Conservation (phyloP, 257 asterid species). For the Ehretia macrophylla region DNA sequence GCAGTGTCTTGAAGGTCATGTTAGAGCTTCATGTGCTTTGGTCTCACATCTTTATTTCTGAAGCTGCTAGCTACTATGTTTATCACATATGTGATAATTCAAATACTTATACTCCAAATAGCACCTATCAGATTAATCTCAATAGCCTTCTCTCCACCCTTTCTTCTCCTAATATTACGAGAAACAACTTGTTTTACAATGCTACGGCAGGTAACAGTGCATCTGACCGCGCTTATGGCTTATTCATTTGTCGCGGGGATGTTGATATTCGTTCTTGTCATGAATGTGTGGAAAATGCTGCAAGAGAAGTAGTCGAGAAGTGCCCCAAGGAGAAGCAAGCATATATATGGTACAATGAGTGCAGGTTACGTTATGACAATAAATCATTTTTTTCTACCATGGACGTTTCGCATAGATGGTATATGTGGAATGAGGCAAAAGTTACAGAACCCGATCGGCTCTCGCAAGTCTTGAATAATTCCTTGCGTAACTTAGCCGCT, state of each 20-base stretch:
- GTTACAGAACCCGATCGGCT: not conserved
- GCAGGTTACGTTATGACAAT: slow-evolving; percentile 2
- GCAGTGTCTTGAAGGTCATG: too few relatives aligned
- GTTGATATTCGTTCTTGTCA: not conserved
- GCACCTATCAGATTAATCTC: slow-evolving; percentile 9
- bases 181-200: not conserved
- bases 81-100: not conserved
- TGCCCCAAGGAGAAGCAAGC: not conserved
- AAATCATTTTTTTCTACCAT: not conserved
- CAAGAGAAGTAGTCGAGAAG: not conserved
- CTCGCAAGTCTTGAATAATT: not conserved
- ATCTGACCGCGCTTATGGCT: not conserved
- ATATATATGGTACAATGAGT: not conserved
- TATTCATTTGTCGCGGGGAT: not conserved
- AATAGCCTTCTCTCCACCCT: not conserved
- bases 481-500: not conserved
- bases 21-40: not conserved
- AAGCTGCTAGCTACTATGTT: not conserved
- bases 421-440: not conserved
- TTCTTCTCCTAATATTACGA: not conserved
- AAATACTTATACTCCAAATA: not conserved
- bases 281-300: not conserved
- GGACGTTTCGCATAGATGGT: not conserved
- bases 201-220: not conserved
- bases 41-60: not conserved